A percentile compares a stretch with the other conserved stretches of the same genome.
Conservation (phyloP, 495 filamentous ascomycete genomes). For the Talaromyces borbonicus region DNA sequence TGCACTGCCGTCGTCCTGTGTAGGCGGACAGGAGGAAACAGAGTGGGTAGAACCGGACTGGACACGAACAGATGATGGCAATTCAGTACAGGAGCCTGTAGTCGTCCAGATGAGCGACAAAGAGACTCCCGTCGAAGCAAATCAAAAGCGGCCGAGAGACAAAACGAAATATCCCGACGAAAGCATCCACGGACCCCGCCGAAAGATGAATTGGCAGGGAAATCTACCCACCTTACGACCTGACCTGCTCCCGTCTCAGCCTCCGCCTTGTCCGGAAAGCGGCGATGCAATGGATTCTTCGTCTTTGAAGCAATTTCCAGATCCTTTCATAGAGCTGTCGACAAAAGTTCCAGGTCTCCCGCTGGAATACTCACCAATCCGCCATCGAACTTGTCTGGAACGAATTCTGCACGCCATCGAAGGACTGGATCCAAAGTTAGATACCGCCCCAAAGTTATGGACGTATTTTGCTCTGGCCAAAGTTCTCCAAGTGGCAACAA, state of each 20-base stretch:
- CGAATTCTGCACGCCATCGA: constrained; percentile 45
- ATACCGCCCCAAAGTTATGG: constrained; percentile 57
- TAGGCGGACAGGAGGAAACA: constrained; percentile 28
- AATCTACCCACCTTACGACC: constrained; percentile 6
- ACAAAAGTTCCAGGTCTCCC: constrained; percentile 13
- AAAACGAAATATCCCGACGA: too few species aligned
- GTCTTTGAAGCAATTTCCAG: too few species aligned
- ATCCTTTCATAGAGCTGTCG: not conserved
- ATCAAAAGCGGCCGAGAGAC: not conserved
- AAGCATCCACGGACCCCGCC: not conserved
- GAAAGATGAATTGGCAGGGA: constrained; percentile 7
- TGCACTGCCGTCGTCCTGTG: constrained; percentile 27
- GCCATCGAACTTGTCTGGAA: constrained; percentile 52
- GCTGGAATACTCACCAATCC: constrained; percentile 48
- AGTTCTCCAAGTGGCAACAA: constrained; percentile 39
- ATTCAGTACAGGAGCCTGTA: not conserved
- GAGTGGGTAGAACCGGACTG: too few species aligned
- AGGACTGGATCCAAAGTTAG: constrained; percentile 38
- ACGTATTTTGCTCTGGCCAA: constrained; percentile 52
- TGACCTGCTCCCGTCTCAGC: not conserved
- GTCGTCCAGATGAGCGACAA: not conserved
- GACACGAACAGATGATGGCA: not conserved
- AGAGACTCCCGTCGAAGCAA: not conserved
- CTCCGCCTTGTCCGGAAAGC: not conserved
- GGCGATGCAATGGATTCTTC: too few species aligned